These are phyloP conservation scores for Grosmannia clavigera DNA, from an alignment of 2,329 filamentous ascomycete species.

Conservation along the genomic window DNA sequence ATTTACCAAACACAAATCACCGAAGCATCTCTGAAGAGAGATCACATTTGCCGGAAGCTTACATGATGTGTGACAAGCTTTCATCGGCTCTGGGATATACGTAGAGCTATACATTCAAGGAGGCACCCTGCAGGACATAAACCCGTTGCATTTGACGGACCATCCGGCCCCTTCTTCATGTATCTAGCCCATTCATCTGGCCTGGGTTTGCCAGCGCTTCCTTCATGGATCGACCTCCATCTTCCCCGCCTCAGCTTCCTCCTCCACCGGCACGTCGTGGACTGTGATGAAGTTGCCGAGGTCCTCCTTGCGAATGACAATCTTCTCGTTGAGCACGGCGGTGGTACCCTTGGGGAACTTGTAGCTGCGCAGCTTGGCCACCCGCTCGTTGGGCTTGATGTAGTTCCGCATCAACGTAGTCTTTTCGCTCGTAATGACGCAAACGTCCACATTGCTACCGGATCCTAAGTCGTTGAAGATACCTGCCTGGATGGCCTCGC, in stretches of 20 bases:
- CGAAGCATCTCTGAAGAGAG: background rate
- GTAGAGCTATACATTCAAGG: background rate
- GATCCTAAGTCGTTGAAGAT: slow-evolving; percentile 98
- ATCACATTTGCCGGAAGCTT: background rate
- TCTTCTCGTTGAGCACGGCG: slow-evolving; percentile 87
- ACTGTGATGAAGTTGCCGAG: slow-evolving; percentile 90
- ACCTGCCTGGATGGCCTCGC: slow-evolving; percentile 85
- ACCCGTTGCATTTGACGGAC: background rate
- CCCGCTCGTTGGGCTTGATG: slow-evolving; percentile 84
- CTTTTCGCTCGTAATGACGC: slow-evolving; percentile 90
- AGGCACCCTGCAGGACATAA: background rate
- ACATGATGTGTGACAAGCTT: background rate
- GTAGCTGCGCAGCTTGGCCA: slow-evolving; percentile 87
- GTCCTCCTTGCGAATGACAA: slow-evolving; percentile 77
- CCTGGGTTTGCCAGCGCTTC: background rate
- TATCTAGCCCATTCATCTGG: background rate
- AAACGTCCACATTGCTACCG: slow-evolving; percentile 94
- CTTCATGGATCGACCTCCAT: slow-evolving; percentile 55
- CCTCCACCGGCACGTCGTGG: slow-evolving; percentile 55
- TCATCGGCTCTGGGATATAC: too few relatives aligned
- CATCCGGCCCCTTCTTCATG: background rate
- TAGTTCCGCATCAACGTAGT: slow-evolving; percentile 87
- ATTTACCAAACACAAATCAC: background rate
- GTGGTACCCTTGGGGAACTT: slow-evolving; percentile 86
- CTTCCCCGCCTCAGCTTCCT: slow-evolving; percentile 44